Evolutionary conservation across 202 grass and related monocot species (phyloP), one percentile per base, ranked within the genome.

Genomic region (Sporobolus alterniflorus): DNA sequence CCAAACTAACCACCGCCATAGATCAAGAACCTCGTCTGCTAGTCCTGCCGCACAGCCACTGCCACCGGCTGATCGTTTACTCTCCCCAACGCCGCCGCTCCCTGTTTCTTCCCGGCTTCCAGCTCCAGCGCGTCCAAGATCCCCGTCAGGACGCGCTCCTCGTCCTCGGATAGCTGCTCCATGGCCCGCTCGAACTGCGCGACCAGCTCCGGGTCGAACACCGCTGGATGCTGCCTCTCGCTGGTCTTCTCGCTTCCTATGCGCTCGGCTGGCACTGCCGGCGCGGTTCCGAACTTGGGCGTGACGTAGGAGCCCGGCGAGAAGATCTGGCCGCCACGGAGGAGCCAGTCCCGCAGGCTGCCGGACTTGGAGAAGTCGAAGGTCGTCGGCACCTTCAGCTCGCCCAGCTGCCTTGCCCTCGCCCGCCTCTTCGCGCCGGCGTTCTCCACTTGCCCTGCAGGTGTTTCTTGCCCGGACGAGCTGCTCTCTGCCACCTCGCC

Each of bases 301-400:
- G 95, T 95, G 74, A 90, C 74, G 59, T 95, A 93, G n/a, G 95
- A 98, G 33, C 89, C 95, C 24, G 92, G 95, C 6, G 95, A 98
- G 59, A 91, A 86, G 12, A 82, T 90, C 78, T 89, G 90, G 8
- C 92, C 95, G 22, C 95, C 90, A 34, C 70, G 86, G 18, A 76
- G 62, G 32, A 96, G 83, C 96, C 96, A 98, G 34, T 94, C 93
- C 57, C 83, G 79, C 31, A 93, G 86, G 85, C 89, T 95, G 28
- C 89, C 93, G 31, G 86, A 85, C 84, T 91, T 96, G 28, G 75
- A 44, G 84, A 98, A 96, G 71, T 96, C 91, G 61, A 96, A 94
- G 41, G 46, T 81, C 56, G 67, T 11, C 41, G 90, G 83, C 82
- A 95, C 81, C 54, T 91, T 82, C 32, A 96, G 87, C 56, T 82